These are phyloP conservation scores for Cicer cuneatum DNA, from an alignment of 306 rosid species.

Conservation along the genomic window DNA sequence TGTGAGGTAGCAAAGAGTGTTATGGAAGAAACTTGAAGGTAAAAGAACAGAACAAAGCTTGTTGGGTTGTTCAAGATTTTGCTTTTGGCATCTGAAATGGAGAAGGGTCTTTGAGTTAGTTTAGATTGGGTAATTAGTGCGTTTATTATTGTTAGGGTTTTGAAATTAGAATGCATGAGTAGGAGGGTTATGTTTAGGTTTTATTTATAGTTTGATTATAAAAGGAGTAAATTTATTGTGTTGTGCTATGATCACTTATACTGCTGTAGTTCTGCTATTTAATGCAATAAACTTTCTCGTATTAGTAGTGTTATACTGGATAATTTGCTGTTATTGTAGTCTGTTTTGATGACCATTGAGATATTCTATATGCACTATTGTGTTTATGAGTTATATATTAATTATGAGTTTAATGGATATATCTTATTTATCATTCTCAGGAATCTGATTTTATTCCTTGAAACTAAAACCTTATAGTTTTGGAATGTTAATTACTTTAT, in stretches of 20 bases:
- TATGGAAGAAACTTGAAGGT: background rate
- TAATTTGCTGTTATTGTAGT: background rate
- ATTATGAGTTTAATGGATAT: background rate
- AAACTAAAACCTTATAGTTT: background rate
- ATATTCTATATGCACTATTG: background rate
- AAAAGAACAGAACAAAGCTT: background rate
- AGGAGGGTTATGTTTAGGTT: background rate
- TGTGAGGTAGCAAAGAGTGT: slow-evolving; percentile 27
- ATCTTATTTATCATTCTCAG: background rate
- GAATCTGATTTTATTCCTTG: background rate
- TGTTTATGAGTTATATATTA: background rate
- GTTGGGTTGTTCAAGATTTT: background rate
- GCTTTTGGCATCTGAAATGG: background rate
- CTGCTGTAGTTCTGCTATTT: slow-evolving; percentile 34
- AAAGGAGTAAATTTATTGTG: background rate
- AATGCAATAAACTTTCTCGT: slow-evolving; percentile 24
- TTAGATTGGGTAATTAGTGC: slow-evolving; percentile 16
- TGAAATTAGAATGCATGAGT: background rate
- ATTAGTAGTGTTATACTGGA: background rate
- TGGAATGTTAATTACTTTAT: too few species aligned
- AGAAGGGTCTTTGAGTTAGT: background rate
- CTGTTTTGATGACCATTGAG: slow-evolving; percentile 1
- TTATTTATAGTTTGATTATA: background rate
- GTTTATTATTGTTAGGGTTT: background rate
- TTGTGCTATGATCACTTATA: background rate